Conservation (phyloP, 805 yeast species). For the Candida pini region DNA sequence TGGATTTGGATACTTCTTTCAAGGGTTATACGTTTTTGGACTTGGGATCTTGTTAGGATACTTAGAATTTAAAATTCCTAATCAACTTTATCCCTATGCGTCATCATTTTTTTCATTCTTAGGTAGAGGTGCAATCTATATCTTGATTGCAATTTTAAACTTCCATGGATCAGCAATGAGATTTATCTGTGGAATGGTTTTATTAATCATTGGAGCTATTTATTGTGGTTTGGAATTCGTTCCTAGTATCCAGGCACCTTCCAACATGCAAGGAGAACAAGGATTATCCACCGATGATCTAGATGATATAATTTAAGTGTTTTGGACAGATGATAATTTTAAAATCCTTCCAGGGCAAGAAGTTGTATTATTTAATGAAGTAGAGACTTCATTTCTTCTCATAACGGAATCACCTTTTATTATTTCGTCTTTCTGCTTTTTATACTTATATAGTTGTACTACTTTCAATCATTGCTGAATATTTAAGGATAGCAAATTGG, state of each 20-base stretch:
- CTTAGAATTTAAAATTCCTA: conserved; percentile 43
- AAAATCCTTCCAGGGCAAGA: too few relatives aligned
- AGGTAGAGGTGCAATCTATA: conserved; percentile 67
- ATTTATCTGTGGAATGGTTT: conserved; percentile 48
- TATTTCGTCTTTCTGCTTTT: too few relatives aligned
- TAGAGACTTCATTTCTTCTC: too few relatives aligned
- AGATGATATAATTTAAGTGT: conserved; percentile 27
- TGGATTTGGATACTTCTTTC: conserved; percentile 39
- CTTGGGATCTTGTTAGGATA: conserved; percentile 51
- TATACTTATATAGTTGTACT: too few relatives aligned
- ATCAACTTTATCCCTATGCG: conserved; percentile 58
- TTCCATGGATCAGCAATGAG: conserved; percentile 49
- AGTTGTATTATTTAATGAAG: too few relatives aligned
- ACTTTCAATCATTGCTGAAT: too few relatives aligned
- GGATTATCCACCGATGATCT: conserved; percentile 29
- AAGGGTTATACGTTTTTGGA: conserved; percentile 52
- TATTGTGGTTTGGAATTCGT: conserved; percentile 62
- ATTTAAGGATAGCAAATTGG: too few relatives aligned
- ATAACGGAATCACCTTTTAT: too few relatives aligned
- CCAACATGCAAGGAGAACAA: conserved; percentile 62
- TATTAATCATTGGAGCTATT: conserved; percentile 55
- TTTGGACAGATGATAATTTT: too few relatives aligned
- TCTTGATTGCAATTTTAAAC: conserved; percentile 43
- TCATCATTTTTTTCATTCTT: conserved; percentile 64
- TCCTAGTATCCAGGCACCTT: conserved; percentile 75